These are phyloP conservation scores for Phaeotremella skinneri DNA, from an alignment of 768 basidiomycete species.

Conservation along the genomic window DNA sequence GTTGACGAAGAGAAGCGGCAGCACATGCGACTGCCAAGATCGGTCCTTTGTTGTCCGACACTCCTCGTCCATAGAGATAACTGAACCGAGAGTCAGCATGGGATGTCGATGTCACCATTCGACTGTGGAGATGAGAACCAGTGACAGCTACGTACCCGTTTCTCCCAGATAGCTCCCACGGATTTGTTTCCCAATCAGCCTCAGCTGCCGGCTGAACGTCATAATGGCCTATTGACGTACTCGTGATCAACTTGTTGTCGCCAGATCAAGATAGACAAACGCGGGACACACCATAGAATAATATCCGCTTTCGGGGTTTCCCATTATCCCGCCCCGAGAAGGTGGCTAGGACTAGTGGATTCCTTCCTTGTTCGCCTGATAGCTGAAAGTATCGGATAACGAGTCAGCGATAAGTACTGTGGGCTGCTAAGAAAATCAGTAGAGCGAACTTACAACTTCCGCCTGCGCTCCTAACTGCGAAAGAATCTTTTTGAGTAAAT, in stretches of 20 bases:
- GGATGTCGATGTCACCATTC: too few species aligned
- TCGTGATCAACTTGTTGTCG: slow-evolving; percentile 3
- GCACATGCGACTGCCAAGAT: slow-evolving; percentile 88
- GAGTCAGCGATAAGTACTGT: slow-evolving; percentile 8
- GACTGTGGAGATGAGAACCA: background rate
- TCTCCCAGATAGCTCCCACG: slow-evolving; percentile 73
- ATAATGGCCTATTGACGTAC: slow-evolving; percentile 64
- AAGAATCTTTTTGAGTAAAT: slow-evolving; percentile 86
- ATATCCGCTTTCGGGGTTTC: slow-evolving; percentile 63
- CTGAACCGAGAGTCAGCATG: slow-evolving; percentile 8
- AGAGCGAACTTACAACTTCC: slow-evolving; percentile 59
- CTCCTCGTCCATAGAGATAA: slow-evolving; percentile 56
- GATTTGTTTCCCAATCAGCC: slow-evolving; percentile 76
- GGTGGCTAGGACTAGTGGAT: slow-evolving; percentile 84
- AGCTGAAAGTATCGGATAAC: slow-evolving; percentile 59
- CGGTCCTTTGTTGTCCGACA: slow-evolving; percentile 94
- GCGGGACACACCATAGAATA: slow-evolving; percentile 77
- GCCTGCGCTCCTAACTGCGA: slow-evolving; percentile 83
- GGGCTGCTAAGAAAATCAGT: background rate
- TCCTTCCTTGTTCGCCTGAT: slow-evolving; percentile 69
- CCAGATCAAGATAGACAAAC: background rate
- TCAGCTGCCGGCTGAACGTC: slow-evolving; percentile 84
- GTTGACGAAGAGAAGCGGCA: slow-evolving; percentile 71
- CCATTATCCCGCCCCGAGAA: slow-evolving; percentile 70
- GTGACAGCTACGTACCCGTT: slow-evolving; percentile 65